A percentile compares a stretch with the other conserved stretches of the same genome.
These are phyloP conservation scores for Eimeria tenella DNA, from an alignment of 169 alveolate species.

Conservation along the genomic window DNA sequence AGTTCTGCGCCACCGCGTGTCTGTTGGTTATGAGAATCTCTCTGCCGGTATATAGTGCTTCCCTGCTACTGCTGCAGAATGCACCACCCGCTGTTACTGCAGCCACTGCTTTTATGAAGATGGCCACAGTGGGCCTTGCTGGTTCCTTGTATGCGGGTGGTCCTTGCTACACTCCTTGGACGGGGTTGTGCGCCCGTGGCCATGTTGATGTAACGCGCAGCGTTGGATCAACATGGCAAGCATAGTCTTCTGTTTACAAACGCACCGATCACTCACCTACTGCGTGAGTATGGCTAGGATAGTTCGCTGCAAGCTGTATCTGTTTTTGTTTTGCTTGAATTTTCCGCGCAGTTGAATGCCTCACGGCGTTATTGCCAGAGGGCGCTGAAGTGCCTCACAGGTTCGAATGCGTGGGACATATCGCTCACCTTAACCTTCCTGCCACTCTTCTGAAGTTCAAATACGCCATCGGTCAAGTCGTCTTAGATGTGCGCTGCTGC, in stretches of 20 bases:
- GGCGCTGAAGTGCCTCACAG: slow-evolving; percentile 87
- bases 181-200: no score
- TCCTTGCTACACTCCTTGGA: no score
- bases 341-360: slow-evolving; percentile 81
- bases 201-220: no score
- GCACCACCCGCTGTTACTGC: background rate
- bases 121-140: no score
- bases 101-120: background rate
- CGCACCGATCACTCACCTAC: no score
- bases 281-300: background rate
- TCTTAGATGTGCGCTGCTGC: slow-evolving; percentile 85
- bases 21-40: slow-evolving; percentile 48
- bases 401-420: slow-evolving; percentile 93
- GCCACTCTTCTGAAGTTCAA: slow-evolving; percentile 87
- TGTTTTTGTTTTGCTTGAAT: background rate
- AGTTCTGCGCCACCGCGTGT: slow-evolving; percentile 35
- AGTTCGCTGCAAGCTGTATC: background rate
- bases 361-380: slow-evolving; percentile 83
- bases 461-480: slow-evolving; percentile 90
- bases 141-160: no score
- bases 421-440: slow-evolving; percentile 93
- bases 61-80: background rate
- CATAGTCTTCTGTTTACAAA: no score
- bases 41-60: slow-evolving; percentile 29
- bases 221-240: no score